Percentiles rank a stretch among this genome's conserved stretches.
phyloP scores from a whole-genome alignment of 2,329 filamentous ascomycete genomes.

The Neonectria sp. region DNA sequence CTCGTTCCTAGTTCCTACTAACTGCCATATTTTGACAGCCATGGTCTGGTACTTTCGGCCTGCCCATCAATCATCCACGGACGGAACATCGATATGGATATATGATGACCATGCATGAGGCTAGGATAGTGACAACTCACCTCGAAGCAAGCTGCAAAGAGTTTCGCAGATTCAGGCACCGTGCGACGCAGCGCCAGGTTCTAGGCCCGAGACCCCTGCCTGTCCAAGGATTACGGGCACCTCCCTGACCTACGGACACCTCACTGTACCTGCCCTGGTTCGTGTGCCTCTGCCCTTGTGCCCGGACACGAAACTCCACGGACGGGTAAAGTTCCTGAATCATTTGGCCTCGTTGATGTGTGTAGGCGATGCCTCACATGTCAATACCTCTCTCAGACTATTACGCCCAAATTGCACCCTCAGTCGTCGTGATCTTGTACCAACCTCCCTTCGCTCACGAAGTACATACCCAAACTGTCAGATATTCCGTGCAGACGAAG shows the following conservation, averaged over 20 bases:
- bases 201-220: not conserved
- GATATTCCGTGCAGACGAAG: conserved; percentile 27
- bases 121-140: conserved; percentile 25
- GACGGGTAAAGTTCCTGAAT: not conserved
- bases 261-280: conserved; percentile 3
- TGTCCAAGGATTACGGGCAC: not conserved
- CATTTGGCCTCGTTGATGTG: not conserved
- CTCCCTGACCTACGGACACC: not conserved
- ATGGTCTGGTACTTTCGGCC: conserved; percentile 1
- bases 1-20: not conserved
- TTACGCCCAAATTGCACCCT: not conserved
- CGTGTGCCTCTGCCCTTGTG: not conserved
- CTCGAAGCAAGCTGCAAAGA: conserved; percentile 12
- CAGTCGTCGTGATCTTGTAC: conserved; percentile 29
- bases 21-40: conserved; percentile 4
- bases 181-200: conserved; percentile 1
- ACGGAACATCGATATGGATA: conserved; percentile 5
- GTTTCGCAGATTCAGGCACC: conserved; percentile 20
- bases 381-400: not conserved
- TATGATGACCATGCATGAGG: conserved; percentile 24
- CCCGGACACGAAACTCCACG: conserved; percentile 4
- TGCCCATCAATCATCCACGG: not conserved
- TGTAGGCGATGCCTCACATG: not conserved
- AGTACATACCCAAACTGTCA: conserved; percentile 21
- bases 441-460: conserved; percentile 14